Evolutionary conservation across 306 rosid species (phyloP).

Genomic region (Dryas drummondii): DNA sequence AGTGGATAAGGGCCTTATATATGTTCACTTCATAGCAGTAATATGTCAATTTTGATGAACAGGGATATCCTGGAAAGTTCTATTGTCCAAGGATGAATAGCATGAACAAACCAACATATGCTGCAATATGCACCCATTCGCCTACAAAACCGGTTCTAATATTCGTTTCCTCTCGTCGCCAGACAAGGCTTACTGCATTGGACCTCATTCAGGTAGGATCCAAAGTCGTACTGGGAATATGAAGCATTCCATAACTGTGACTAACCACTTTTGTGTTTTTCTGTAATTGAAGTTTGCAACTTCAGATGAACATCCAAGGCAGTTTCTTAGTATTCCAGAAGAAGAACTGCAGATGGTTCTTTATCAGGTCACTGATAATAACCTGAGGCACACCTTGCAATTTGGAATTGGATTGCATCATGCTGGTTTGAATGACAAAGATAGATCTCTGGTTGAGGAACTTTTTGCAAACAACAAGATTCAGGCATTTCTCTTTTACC

Average conservation of each 20-base stretch:
- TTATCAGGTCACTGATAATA: conserved; percentile 85
- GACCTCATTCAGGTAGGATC: conserved; percentile 84
- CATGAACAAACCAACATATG: conserved; percentile 97
- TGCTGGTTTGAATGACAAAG: conserved; percentile 95
- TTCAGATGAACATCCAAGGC: conserved; percentile 88
- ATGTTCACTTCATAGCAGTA: background rate
- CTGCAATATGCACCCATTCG: conserved; percentile 97
- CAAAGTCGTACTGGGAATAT: conserved; percentile 18
- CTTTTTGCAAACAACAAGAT: conserved; percentile 92
- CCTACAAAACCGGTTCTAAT: conserved; percentile 95
- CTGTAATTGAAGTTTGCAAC: conserved; percentile 71
- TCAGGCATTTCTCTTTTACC: conserved; percentile 64
- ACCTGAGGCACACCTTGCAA: conserved; percentile 92
- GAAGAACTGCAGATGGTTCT: conserved; percentile 88
- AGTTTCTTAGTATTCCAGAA: conserved; percentile 81
- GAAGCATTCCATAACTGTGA: conserved; percentile 22
- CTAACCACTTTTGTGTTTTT: conserved; percentile 23
- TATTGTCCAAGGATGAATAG: conserved; percentile 99
- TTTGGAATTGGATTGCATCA: conserved; percentile 96
- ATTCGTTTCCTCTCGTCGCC: conserved; percentile 96
- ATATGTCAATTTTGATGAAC: conserved; percentile 9
- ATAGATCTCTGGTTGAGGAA: conserved; percentile 90
- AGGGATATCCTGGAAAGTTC: conserved; percentile 99
- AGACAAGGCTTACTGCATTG: conserved; percentile 93
- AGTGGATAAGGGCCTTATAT: conserved; percentile 8